Evolutionary conservation across 371 early-diverging fungal genomes (phyloP), one percentile per base, ranked within the genome.

Genomic region (Globomyces sp.): DNA sequence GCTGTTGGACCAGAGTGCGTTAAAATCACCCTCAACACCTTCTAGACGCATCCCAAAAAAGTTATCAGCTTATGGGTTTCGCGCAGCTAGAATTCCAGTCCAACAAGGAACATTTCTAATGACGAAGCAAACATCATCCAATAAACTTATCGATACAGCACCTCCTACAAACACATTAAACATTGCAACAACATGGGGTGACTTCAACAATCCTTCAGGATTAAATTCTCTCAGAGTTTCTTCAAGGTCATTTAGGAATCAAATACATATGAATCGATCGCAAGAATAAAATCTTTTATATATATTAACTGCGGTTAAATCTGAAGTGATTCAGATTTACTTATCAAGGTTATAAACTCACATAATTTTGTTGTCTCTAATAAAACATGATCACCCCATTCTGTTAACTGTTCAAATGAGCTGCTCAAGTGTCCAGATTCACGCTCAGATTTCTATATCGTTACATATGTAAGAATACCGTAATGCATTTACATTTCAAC

Each of bases 51-150:
- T 34, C 24, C 60, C 60, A 46, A 60, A 60, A 41, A 60, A 60
- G n/a, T 49, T 60, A 24, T 60, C 60, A 24, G 44, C 60, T 8
- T 60, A 24, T n/a, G 60, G 60, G n/a, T 60, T 60, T 13, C 39
- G 43, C 5, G 41, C 55, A 5, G 55, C 40, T 0, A 4, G 39
- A 2, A 40, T 55, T 8, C 55, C 55, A 4, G 40, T 6, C 55
- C 55, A 55, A 39, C 55, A 4, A 39, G 9, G 55, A 36, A 5
- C 37, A 8, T 36, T 55, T 4, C 34, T 39, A 37, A 5, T 55
- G 13, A 39, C 55, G 13, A 40, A 55, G 4, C 4, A 39, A 8
- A 24, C 55, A 4, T 41, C 34, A 55, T 36, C 34, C 34, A 24
- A 37, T 13, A 55, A 39, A 24, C 24, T 24, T 24, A 24, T 24